Conservation (phyloP, 2,329 filamentous ascomycete species). For the Fusarium avenaceum region DNA sequence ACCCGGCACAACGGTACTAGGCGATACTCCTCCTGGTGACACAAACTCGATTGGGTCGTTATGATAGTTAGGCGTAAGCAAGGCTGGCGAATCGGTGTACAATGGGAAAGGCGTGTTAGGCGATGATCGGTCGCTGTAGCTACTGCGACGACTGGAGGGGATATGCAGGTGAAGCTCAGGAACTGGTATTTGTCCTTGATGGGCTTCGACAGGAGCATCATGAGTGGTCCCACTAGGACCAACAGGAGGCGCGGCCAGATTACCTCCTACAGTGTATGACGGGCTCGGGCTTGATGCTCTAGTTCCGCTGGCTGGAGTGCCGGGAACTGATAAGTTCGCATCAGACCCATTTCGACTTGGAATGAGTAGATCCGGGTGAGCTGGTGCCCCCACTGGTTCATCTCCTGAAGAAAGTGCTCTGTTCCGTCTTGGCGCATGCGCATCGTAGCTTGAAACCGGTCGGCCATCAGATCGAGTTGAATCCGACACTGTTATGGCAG, state of each 20-base stretch:
- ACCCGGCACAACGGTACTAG: conserved; percentile 60
- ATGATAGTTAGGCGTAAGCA: conserved; percentile 58
- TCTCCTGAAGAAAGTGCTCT: conserved; percentile 65
- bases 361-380: conserved; percentile 40
- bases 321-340: conserved; percentile 39
- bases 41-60: conserved; percentile 67
- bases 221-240: conserved; percentile 42
- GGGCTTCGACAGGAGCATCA: conserved; percentile 21
- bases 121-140: conserved; percentile 61
- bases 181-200: conserved; percentile 18
- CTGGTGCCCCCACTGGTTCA: conserved; percentile 32
- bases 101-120: conserved; percentile 75
- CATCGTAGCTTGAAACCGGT: conserved; percentile 13
- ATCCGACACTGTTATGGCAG: conserved; percentile 47
- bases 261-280: conserved; percentile 57
- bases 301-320: conserved; percentile 33
- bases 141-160: conserved; percentile 58
- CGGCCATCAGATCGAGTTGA: conserved; percentile 25
- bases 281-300: conserved; percentile 50
- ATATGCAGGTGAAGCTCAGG: conserved; percentile 61
- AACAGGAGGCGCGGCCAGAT: conserved; percentile 58
- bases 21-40: conserved; percentile 56
- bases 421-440: conserved; percentile 36
- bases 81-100: conserved; percentile 71
- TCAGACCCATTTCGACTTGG: conserved; percentile 41